Percentiles rank a stretch among this genome's conserved stretches.
Evolutionary conservation across 1,284 basidiomycete genomes (phyloP).

Genomic region (Trametes polyzona): DNA sequence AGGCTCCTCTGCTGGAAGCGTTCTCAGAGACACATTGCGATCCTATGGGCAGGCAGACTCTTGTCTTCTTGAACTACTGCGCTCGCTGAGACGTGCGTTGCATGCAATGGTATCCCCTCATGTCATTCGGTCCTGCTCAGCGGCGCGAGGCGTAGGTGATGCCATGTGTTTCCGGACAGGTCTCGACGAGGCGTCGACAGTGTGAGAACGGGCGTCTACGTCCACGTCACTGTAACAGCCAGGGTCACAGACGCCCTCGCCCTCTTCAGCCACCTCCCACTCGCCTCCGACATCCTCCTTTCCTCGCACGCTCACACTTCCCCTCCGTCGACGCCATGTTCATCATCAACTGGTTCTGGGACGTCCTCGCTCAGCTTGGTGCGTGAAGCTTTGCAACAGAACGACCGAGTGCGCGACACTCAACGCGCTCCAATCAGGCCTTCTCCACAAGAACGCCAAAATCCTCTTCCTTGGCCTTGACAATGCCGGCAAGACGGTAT

Average conservation of each 20-base stretch:
- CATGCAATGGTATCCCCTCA: not conserved
- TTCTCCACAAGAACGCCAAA: constrained; percentile 99
- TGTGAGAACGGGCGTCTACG: constrained; percentile 22
- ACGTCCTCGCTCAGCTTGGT: constrained; percentile 91
- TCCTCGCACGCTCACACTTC: constrained; percentile 30
- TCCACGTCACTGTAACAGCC: constrained; percentile 29
- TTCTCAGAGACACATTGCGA: not conserved
- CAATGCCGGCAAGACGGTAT: constrained; percentile 98
- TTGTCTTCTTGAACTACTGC: too few species aligned
- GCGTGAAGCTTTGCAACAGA: constrained; percentile 32
- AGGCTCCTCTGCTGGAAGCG: too few species aligned
- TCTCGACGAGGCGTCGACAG: constrained; percentile 11
- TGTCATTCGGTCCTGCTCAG: not conserved
- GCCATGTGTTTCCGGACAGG: constrained; percentile 14
- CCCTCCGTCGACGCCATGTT: constrained; percentile 62
- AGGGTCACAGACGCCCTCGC: constrained; percentile 16
- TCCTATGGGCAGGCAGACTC: too few species aligned
- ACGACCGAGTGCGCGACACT: not conserved
- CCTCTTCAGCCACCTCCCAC: constrained; percentile 24
- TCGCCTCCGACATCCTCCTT: constrained; percentile 9
- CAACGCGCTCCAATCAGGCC: constrained; percentile 54
- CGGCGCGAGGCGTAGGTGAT: not conserved
- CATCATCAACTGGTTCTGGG: constrained; percentile 95
- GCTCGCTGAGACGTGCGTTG: too few species aligned
- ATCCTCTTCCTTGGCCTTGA: constrained; percentile 99